A percentile compares a stretch with the other conserved stretches of the same genome.
Evolutionary conservation across 2,329 filamentous ascomycete species (phyloP).

Genomic region (Neofusicoccum kwambonambiense): DNA sequence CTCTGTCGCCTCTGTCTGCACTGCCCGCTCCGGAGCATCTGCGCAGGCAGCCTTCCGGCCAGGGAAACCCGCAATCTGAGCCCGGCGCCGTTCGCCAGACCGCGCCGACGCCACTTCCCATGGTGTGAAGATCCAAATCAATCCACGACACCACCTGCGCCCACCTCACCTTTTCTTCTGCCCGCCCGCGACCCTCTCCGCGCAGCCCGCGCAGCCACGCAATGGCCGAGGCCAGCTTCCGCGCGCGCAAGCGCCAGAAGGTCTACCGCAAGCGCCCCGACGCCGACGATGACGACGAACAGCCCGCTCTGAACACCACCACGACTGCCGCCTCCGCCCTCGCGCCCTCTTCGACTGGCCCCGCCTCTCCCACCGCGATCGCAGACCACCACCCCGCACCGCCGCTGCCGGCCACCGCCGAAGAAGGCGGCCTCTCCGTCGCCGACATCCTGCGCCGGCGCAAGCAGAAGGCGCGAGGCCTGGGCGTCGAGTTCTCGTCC

Average conservation of each 20-base stretch:
- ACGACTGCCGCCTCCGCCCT: not conserved
- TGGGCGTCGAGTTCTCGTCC: constrained; percentile 59
- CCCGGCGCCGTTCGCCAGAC: no score
- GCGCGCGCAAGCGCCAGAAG: constrained; percentile 52
- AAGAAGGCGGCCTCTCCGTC: constrained; percentile 44
- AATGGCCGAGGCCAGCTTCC: constrained; percentile 40
- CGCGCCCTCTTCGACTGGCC: not conserved
- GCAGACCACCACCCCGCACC: not conserved
- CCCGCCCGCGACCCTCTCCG: no score
- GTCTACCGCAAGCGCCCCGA: constrained; percentile 47
- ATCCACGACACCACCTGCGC: not conserved
- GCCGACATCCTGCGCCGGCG: constrained; percentile 54
- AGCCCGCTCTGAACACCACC: not conserved
- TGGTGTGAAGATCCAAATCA: not conserved
- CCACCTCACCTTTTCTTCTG: not conserved
- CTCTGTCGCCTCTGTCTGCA: no score
- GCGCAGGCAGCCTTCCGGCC: no score
- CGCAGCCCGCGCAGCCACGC: not conserved
- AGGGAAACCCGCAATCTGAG: no score
- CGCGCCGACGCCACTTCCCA: not conserved
- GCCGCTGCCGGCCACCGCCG: constrained; percentile 18
- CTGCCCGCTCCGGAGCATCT: no score
- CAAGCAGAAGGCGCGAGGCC: constrained; percentile 50
- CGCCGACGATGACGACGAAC: constrained; percentile 25
- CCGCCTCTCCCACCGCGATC: constrained; percentile 2